Evolutionary conservation across 2,329 filamentous ascomycete species (phyloP).

Genomic region (Xylariaceae sp.): DNA sequence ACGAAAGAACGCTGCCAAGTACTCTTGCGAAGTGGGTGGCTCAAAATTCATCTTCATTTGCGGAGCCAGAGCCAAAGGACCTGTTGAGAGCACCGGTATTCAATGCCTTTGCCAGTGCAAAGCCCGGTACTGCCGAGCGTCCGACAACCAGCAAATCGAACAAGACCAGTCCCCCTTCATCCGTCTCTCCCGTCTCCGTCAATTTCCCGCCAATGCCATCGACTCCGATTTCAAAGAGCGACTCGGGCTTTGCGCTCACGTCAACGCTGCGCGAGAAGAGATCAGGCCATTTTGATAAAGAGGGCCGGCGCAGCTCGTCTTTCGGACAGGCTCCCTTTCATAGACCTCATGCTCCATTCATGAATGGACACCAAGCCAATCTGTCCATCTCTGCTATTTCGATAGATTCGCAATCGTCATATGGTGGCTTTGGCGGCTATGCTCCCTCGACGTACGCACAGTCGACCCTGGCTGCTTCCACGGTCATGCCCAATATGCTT

Average conservation of each 20-base stretch:
- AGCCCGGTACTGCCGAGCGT: constrained; percentile 66
- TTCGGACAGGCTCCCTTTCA: constrained; percentile 70
- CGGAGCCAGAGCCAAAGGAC: constrained; percentile 54
- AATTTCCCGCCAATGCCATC: constrained; percentile 72
- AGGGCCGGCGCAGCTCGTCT: constrained; percentile 85
- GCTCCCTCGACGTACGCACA: constrained; percentile 81
- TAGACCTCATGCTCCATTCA: constrained; percentile 69
- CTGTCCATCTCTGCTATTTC: constrained; percentile 58
- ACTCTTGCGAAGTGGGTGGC: constrained; percentile 82
- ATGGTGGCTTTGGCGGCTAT: constrained; percentile 67
- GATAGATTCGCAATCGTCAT: constrained; percentile 65
- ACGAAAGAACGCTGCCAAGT: constrained; percentile 63
- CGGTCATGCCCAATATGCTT: constrained; percentile 80
- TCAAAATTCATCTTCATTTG: constrained; percentile 86
- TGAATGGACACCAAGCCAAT: constrained; percentile 59
- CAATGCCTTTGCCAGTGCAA: constrained; percentile 83
- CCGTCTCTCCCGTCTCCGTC: constrained; percentile 71
- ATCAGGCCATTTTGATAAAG: constrained; percentile 79
- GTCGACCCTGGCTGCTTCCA: constrained; percentile 80
- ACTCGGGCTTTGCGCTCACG: constrained; percentile 85
- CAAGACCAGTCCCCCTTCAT: constrained; percentile 58
- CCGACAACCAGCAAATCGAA: constrained; percentile 70
- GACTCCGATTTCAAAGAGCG: constrained; percentile 80
- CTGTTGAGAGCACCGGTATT: constrained; percentile 65
- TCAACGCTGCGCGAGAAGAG: constrained; percentile 88